These are phyloP conservation scores for Talaromyces stipitatus DNA, from an alignment of 495 filamentous ascomycete genomes.

Conservation along the genomic window DNA sequence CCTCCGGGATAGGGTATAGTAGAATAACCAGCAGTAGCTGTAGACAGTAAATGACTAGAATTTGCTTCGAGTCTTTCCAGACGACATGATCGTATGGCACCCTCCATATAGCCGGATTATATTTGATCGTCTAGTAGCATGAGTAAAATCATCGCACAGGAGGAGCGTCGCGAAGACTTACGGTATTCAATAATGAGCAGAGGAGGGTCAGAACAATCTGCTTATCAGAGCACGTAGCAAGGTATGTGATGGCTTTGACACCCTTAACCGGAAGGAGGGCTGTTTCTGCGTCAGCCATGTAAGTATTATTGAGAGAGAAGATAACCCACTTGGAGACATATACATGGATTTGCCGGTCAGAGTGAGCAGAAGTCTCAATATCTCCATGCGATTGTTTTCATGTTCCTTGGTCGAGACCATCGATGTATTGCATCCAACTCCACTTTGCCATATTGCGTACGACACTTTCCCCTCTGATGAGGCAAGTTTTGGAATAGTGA, in stretches of 20 bases:
- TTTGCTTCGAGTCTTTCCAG: constrained; percentile 87
- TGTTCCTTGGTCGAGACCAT: constrained; percentile 83
- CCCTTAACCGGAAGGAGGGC: constrained; percentile 76
- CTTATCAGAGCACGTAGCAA: constrained; percentile 81
- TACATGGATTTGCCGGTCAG: constrained; percentile 90
- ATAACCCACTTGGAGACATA: constrained; percentile 61
- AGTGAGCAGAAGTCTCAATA: constrained; percentile 78
- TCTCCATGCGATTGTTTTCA: constrained; percentile 87
- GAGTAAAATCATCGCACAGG: constrained; percentile 51
- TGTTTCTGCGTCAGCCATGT: constrained; percentile 16
- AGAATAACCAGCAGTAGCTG: constrained; percentile 84
- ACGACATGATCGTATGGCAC: constrained; percentile 93
- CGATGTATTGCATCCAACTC: constrained; percentile 87
- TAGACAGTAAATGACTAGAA: constrained; percentile 83
- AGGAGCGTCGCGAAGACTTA: constrained; percentile 24
- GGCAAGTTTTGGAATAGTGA: constrained; percentile 65
- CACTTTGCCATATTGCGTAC: constrained; percentile 96
- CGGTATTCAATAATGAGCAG: constrained; percentile 94
- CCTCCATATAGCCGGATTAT: constrained; percentile 90
- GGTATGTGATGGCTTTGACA: constrained; percentile 80
- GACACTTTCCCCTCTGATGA: constrained; percentile 74
- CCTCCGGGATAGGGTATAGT: constrained; percentile 85
- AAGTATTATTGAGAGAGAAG: constrained; percentile 7
- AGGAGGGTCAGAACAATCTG: constrained; percentile 82
- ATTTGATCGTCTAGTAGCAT: constrained; percentile 94